Evolutionary conservation across 768 basidiomycete species (phyloP), one percentile per base, ranked within the genome.

Genomic region (Termitomyces sp.): DNA sequence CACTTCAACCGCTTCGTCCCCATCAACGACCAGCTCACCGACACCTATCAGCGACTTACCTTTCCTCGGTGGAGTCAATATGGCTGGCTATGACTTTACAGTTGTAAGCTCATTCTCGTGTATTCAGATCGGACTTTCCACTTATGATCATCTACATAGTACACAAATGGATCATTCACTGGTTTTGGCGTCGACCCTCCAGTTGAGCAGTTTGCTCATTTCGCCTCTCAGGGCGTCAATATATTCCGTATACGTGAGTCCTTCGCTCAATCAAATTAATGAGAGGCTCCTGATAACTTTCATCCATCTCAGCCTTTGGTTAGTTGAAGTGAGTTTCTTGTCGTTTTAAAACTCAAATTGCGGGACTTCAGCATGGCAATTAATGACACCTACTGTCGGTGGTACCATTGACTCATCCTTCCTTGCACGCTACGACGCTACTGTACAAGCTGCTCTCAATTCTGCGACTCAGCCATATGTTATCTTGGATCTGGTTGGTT

Each of bases 371-470:
- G 81, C 80, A 8, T 82, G 82, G 81, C 80, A 82, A 60, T 65
- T 77, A 50, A 78, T 78, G 76, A 79, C 78, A 10, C 79, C 78
- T 24, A 71, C 72, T 47, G 64, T 84, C 8, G 81, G 81, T 44
- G 80, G 79, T 3, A 64, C 72, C 15, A 75, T 84, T 63, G 69
- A 77, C 65, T 59, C 67, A n/a, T 71, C 62, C 22, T 81, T 77
- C 69, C 76, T 81, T 64, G 65, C 70, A 12, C 61, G 64, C 13
- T 83, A 81, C 64, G 79, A 84, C 60, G 65, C 64, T 16, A 77
- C 78, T 26, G 82, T 84, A 12, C 77, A 81, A 61, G 71, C 76
- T 26, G 76, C 75, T 29, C 69, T 82, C 44, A 67, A 65, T n/a
- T 71, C 78, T 1, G 70, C 70, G 18, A 66, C 68, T 12, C 71